Evolutionary conservation across 2,329 filamentous ascomycete genomes (phyloP).

Genomic region (Beauveria brongniartii): DNA sequence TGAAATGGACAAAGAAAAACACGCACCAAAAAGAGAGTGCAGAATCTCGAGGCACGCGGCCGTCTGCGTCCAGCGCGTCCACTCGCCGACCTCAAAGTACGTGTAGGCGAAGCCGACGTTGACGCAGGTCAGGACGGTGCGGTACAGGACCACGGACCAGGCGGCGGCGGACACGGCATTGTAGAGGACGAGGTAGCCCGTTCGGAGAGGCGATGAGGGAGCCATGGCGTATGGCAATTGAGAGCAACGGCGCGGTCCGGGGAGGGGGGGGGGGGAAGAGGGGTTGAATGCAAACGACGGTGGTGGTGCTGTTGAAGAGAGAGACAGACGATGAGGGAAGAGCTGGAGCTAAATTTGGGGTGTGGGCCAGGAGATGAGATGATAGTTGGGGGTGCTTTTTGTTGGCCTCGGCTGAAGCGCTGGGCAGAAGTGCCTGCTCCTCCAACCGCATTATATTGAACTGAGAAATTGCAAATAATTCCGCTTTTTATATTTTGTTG

Average conservation of each 20-base stretch:
- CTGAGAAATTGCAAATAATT: too few species aligned
- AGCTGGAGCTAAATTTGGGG: not conserved
- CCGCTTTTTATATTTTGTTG: too few species aligned
- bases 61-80: conserved; percentile 75
- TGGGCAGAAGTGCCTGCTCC: too few species aligned
- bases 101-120: conserved; percentile 49
- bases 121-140: conserved; percentile 50
- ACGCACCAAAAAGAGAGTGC: conserved; percentile 67
- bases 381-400: not conserved
- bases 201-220: conserved; percentile 34
- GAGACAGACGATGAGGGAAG: not conserved
- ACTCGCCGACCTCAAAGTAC: conserved; percentile 55
- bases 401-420: not conserved
- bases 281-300: not conserved
- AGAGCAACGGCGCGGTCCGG: not conserved
- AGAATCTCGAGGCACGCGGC: conserved; percentile 74
- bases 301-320: not conserved
- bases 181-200: conserved; percentile 73
- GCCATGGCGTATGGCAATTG: conserved; percentile 15
- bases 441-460: too few species aligned
- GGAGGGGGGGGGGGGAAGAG: not conserved
- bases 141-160: conserved; percentile 70
- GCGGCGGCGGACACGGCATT: conserved; percentile 69
- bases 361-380: not conserved
- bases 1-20: not conserved